These are phyloP conservation scores for Alternaria hordeiaustralica DNA, from an alignment of 2,329 filamentous ascomycete species.

Conservation along the genomic window DNA sequence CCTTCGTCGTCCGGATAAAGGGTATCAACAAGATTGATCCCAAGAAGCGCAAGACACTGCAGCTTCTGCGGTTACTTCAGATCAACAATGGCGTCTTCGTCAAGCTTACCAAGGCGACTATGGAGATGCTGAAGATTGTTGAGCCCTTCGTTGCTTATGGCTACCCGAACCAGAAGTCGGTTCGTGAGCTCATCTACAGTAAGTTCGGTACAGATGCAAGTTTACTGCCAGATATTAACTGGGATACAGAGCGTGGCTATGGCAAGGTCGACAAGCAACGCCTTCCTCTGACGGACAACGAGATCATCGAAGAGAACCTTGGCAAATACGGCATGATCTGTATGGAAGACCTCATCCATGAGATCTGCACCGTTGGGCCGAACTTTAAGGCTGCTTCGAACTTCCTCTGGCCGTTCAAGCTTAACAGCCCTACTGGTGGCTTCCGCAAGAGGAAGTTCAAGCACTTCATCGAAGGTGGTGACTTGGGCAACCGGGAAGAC, in stretches of 20 bases:
- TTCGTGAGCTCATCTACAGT: slow-evolving; percentile 99
- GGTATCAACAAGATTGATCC: slow-evolving; percentile 99
- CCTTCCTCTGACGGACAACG: slow-evolving; percentile 94
- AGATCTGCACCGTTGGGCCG: slow-evolving; percentile 94
- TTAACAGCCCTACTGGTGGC: slow-evolving; percentile 95
- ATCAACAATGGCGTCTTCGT: slow-evolving; percentile 99
- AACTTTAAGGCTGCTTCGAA: slow-evolving; percentile 98
- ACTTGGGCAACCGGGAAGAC: slow-evolving; percentile 97
- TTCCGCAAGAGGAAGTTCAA: slow-evolving; percentile 98
- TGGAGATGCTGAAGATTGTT: slow-evolving; percentile 95
- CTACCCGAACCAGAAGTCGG: slow-evolving; percentile 98
- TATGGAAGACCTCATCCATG: slow-evolving; percentile 98
- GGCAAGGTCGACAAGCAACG: slow-evolving; percentile 99
- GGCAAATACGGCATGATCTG: slow-evolving; percentile 98
- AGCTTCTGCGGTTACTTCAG: slow-evolving; percentile 98
- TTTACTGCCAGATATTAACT: slow-evolving; percentile 10
- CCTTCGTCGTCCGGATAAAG: slow-evolving; percentile 99
- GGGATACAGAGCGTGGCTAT: slow-evolving; percentile 74
- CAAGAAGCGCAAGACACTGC: slow-evolving; percentile 99
- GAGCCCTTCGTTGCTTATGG: slow-evolving; percentile 99
- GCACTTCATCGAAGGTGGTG: slow-evolving; percentile 98
- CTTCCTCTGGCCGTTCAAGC: slow-evolving; percentile 99
- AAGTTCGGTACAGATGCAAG: slow-evolving; percentile 74
- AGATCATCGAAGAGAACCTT: slow-evolving; percentile 94
- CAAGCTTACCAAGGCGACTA: slow-evolving; percentile 95